phyloP scores from a whole-genome alignment of 2,329 filamentous ascomycete genomes.

The Fusarium clavum region DNA sequence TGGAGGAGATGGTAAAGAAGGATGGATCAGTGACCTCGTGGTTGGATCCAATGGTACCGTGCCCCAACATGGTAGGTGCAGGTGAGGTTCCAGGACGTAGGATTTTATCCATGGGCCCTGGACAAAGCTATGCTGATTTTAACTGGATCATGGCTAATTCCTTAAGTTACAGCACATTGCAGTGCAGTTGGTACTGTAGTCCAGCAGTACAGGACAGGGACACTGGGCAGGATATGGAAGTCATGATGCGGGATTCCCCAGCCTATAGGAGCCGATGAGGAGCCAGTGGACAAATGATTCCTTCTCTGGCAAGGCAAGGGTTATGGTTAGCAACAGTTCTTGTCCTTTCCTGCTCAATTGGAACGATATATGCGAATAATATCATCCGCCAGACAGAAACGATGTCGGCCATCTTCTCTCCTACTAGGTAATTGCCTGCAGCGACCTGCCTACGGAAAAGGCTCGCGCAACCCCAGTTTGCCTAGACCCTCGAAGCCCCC shows the following conservation, averaged over 20 bases:
- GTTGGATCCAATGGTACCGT: constrained; percentile 32
- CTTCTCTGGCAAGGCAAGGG: neutral
- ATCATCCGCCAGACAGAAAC: neutral
- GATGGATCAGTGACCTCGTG: constrained; percentile 27
- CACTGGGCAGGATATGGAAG: constrained; percentile 4
- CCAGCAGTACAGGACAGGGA: neutral
- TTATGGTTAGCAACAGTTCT: neutral
- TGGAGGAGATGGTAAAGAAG: constrained; percentile 28
- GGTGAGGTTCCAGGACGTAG: constrained; percentile 9
- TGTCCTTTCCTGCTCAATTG: neutral
- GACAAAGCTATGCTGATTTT: neutral
- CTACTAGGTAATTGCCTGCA: neutral
- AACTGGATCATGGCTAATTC: constrained; percentile 4
- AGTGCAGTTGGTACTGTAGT: neutral
- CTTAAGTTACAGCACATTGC: neutral
- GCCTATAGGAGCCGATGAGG: neutral
- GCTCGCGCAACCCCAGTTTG: constrained; percentile 45
- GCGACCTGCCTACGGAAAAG: constrained; percentile 36
- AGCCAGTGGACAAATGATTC: constrained; percentile 5
- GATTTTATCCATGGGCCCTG: constrained; percentile 18
- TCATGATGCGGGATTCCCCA: constrained; percentile 20
- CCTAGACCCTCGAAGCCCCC: constrained; percentile 40
- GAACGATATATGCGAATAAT: neutral
- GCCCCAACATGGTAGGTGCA: constrained; percentile 39
- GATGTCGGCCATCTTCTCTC: neutral